phyloP scores from a whole-genome alignment of 441 rosid species.

The Macaranga tanarius region DNA sequence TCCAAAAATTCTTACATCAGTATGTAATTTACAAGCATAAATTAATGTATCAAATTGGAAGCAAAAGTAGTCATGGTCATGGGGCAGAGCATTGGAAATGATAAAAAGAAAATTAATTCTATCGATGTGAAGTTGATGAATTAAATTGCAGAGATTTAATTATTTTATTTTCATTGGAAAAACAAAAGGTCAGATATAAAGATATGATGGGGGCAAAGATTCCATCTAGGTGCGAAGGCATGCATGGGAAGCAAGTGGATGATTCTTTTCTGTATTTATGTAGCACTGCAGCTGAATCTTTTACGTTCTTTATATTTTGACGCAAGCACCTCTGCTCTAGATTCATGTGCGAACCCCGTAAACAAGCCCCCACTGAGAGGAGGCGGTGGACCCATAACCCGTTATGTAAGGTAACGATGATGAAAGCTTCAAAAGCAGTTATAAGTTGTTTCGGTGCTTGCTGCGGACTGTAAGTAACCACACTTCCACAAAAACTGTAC shows the following conservation, averaged over 20 bases:
- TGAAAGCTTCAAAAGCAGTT: background rate
- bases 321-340: background rate
- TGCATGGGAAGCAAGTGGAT: constrained; percentile 2
- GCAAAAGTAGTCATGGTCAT: too few species aligned
- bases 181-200: background rate
- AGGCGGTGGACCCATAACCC: constrained; percentile 9
- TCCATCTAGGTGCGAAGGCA: constrained; percentile 10
- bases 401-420: background rate
- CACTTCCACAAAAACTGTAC: too few species aligned
- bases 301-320: too few species aligned
- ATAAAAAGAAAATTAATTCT: too few species aligned
- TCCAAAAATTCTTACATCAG: too few species aligned
- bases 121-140: too few species aligned
- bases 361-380: background rate
- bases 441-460: too few species aligned
- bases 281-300: background rate
- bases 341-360: background rate
- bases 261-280: background rate
- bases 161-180: too few species aligned
- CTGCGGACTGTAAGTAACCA: background rate
- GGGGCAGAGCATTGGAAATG: too few species aligned
- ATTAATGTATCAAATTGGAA: too few species aligned
- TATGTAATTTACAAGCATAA: too few species aligned
- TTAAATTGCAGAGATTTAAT: too few species aligned
- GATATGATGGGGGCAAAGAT: constrained; percentile 7